Base-by-base conservation (phyloP, 768 basidiomycete genomes). In the Pleurotus tuoliensis region DNA sequence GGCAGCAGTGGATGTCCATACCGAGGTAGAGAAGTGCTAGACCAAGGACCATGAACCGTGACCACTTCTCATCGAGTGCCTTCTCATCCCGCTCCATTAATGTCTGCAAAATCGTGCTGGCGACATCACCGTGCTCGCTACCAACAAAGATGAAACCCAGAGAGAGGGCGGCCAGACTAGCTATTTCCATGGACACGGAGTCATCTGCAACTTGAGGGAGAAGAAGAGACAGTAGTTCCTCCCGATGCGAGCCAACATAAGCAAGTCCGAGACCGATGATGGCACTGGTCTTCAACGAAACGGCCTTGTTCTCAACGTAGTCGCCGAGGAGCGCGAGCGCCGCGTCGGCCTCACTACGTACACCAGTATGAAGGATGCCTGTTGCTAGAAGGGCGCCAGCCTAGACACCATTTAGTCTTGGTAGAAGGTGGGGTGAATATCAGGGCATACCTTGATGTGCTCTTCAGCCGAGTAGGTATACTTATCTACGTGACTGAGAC, bases 401-500 rank as follows among this genome's bases (percentile, higher is more conserved):
- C 84, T 88, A 58, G 38, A 13, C 38, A 27, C 37, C 16, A 38
- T 34, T 49, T n/a, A 52, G 41, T 25, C 57, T 1, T n/a, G 24
- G 22, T 24, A 38, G 20, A 2, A 39, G 38, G 20, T 3, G 9
- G 30, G 3, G 20, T 9, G 15, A 12, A 18, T 5, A 12, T 47
- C 3, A 18, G 25, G 16, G 52, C 41, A 40, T 59, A 82, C 88
- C 78, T 98, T 98, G 80, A 98, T 98, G 70, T 94, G 81, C 68
- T 99, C 97, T 63, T 99, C 97, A 1, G 90, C 74, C 0, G 93
- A 94, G 68, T 98, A 98, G 20, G 95, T 92, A 75, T 98, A 98
- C 71, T 93, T 97, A 77, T 99, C 97, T 62, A 98, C 88, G 61
- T 96, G 93, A 65, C 86, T 88, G 40, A 98, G 79, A 63, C 97